Base-by-base conservation (phyloP, 1,139 yeast genomes). In the Saccharomyces hybrid region DNA sequence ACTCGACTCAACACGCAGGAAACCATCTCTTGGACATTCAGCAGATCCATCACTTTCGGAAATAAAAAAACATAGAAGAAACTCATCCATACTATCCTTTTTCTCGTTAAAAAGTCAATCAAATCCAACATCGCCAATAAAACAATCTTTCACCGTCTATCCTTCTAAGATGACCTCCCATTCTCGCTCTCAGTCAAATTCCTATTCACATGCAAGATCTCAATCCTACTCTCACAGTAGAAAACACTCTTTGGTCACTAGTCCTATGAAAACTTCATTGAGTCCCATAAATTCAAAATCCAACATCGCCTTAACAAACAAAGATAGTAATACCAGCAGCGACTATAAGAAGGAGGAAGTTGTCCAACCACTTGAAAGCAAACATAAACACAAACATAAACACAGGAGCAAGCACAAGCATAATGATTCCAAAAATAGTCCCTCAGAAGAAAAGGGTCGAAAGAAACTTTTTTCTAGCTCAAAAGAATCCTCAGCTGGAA, bases 1-100 rank as follows among this genome's bases (percentile, higher is more conserved):
- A 19, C 4, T 16, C 24, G 44, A 38, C 11, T 16, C 29, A 6
- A 9, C 59, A 58, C 48, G 44, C 54, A 16, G 57, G 26, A 55
- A 55, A 48, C 42, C 57, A 4, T 57, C 62, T 11, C 56, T 52
- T 9, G 46, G 19, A 16, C 52, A 50, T 47, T 27, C 49, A 21
- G 47, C 51, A 51, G 32, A 42, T 16, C 28, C 53, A 12, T 53
- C 52, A 19, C 16, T 42, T 19, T 21, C 52, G 14, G 53, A 61
- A 27, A 31, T 55, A 4, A 60, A 55, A 47, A 61, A 62, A 42
- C 68, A 65, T 47, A 67, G 65, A 56, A 64, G 71, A 46, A 63
- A 62, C 21, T 68, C 71, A 0, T 61, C 64, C 1, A 42, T 61
- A 2, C 44, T 62, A 27, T 60, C 64, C n/a, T 62, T 60, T 47